phyloP scores from a whole-genome alignment of 192 early-diverging fungal genomes.

The Coemansia sp. region DNA sequence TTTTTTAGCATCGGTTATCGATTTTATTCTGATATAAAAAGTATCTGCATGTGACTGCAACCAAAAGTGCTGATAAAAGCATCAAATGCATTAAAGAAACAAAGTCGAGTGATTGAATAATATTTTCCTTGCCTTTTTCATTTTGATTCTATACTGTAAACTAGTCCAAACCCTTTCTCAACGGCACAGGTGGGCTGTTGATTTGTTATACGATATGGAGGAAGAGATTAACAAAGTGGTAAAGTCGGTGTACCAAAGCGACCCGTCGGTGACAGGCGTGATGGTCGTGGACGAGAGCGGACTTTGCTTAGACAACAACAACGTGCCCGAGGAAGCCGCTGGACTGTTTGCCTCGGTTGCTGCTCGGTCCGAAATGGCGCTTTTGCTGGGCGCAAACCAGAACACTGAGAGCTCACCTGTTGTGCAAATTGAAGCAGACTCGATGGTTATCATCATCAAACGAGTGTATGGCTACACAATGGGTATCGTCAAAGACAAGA shows the following conservation, averaged over 20 bases:
- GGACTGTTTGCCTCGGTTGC: conserved; percentile 45
- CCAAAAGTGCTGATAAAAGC: not conserved
- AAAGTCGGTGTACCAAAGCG: conserved; percentile 28
- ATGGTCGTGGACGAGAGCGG: conserved; percentile 50
- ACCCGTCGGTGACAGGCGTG: conserved; percentile 27
- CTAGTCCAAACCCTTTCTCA: too few species aligned
- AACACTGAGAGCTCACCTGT: conserved; percentile 16
- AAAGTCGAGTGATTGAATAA: not conserved
- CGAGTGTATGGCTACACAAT: conserved; percentile 21
- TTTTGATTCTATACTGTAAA: not conserved
- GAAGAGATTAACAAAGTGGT: conserved; percentile 31
- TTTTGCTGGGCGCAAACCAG: not conserved
- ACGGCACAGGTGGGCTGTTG: not conserved
- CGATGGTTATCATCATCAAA: conserved; percentile 26
- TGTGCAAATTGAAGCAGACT: conserved; percentile 46
- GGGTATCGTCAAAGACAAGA: conserved; percentile 34
- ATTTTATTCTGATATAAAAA: not conserved
- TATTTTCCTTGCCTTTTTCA: not conserved
- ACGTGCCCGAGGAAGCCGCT: conserved; percentile 41
- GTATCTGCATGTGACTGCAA: not conserved
- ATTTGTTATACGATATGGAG: conserved; percentile 22
- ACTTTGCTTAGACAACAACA: conserved; percentile 36
- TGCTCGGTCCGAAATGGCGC: conserved; percentile 11
- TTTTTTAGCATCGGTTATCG: not conserved
- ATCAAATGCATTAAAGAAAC: not conserved